Percentiles rank a stretch among this genome's conserved stretches.
phyloP scores from a whole-genome alignment of 176 grass and related monocot species.

The Zea luxurians region DNA sequence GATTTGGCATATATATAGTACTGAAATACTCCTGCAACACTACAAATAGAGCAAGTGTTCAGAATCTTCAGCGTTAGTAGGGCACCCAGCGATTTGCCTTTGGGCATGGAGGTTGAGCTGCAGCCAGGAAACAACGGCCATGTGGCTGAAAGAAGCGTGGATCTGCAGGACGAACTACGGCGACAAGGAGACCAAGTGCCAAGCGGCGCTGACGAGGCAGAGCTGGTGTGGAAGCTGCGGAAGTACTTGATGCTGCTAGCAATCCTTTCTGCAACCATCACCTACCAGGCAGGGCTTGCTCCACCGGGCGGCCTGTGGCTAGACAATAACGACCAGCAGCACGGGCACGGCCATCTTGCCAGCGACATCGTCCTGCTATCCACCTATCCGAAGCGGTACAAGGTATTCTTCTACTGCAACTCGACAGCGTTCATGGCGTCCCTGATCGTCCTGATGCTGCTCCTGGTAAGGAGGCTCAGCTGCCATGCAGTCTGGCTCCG shows the following conservation, averaged over 20 bases:
- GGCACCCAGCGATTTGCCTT: not conserved
- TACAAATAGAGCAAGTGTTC: constrained; percentile 13
- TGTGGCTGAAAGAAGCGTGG: not conserved
- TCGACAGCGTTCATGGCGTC: constrained; percentile 44
- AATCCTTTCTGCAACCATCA: constrained; percentile 44
- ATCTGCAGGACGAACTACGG: not conserved
- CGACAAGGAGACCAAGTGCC: constrained; percentile 12
- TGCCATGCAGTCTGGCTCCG: constrained; percentile 32
- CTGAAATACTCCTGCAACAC: not conserved
- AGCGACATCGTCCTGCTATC: constrained; percentile 34
- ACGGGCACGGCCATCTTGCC: constrained; percentile 34
- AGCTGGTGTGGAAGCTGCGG: constrained; percentile 47
- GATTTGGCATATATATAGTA: not conserved
- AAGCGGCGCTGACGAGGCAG: constrained; percentile 11
- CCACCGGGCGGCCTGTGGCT: constrained; percentile 60
- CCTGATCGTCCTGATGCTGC: constrained; percentile 44
- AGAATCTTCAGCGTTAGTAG: not conserved
- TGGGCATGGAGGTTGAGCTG: constrained; percentile 25
- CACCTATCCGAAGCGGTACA: constrained; percentile 34
- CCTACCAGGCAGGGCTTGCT: constrained; percentile 47
- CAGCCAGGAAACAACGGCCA: not conserved
- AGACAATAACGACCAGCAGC: constrained; percentile 16
- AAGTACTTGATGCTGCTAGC: constrained; percentile 57
- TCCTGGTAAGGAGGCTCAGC: constrained; percentile 16
- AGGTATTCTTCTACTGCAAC: constrained; percentile 53